phyloP scores from a whole-genome alignment of 2,329 filamentous ascomycete genomes.

The Domatiomyces globalis region DNA sequence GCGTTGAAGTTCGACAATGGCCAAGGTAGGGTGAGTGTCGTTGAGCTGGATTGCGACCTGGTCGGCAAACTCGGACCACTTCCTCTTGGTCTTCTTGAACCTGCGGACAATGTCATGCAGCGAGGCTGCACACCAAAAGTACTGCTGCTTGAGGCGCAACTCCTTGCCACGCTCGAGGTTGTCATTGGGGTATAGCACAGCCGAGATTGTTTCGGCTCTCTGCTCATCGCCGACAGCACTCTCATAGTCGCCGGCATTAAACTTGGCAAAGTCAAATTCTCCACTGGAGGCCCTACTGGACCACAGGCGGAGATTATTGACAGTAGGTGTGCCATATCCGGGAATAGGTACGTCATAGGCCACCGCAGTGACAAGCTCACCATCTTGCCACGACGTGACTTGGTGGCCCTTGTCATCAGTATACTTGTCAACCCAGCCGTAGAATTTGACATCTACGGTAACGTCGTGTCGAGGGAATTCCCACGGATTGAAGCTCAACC shows the following conservation, averaged over 20 bases:
- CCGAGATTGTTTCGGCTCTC: slow-evolving; percentile 95
- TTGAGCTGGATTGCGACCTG: slow-evolving; percentile 97
- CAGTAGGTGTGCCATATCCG: slow-evolving; percentile 75
- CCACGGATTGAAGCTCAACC: slow-evolving; percentile 99
- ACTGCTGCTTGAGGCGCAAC: slow-evolving; percentile 94
- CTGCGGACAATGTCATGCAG: slow-evolving; percentile 90
- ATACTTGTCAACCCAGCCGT: slow-evolving; percentile 64
- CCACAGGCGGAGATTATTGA: slow-evolving; percentile 95
- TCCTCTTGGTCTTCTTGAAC: slow-evolving; percentile 91
- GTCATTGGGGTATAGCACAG: slow-evolving; percentile 93
- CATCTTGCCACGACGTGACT: slow-evolving; percentile 70
- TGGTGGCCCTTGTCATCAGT: slow-evolving; percentile 63
- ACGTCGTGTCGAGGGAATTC: slow-evolving; percentile 94
- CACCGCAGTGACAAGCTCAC: slow-evolving; percentile 80
- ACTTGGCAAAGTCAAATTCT: slow-evolving; percentile 98
- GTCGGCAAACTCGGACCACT: slow-evolving; percentile 84
- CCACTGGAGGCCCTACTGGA: slow-evolving; percentile 93
- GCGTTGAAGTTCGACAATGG: slow-evolving; percentile 88
- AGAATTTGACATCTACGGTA: slow-evolving; percentile 94
- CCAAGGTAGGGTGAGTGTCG: slow-evolving; percentile 91
- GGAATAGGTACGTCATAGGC: slow-evolving; percentile 90
- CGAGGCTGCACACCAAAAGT: slow-evolving; percentile 98
- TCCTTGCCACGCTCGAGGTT: slow-evolving; percentile 95
- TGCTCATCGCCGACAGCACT: slow-evolving; percentile 97
- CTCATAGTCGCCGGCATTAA: slow-evolving; percentile 97